Conservation (phyloP, 352 stramenopile species). For the Phytophthora pini region DNA sequence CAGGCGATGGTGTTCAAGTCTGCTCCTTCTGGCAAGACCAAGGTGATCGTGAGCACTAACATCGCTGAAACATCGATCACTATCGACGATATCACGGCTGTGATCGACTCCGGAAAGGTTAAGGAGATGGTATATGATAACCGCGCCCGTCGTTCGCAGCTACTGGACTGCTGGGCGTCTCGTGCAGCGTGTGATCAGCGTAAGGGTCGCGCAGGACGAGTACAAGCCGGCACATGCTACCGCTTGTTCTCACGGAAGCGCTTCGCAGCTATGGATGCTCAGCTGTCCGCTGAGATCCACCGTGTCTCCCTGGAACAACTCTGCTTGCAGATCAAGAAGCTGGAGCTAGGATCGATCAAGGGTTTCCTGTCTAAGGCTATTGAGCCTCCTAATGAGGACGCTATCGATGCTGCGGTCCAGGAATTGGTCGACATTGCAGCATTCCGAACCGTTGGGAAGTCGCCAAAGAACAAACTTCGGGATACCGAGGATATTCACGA, state of each 20-base stretch:
- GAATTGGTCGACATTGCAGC: slow-evolving; percentile 92
- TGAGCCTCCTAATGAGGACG: slow-evolving; percentile 91
- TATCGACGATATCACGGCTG: slow-evolving; percentile 88
- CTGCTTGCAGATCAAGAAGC: slow-evolving; percentile 88
- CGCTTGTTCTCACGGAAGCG: slow-evolving; percentile 75
- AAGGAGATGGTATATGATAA: slow-evolving; percentile 92
- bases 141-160: slow-evolving; percentile 66
- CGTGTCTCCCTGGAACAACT: slow-evolving; percentile 87
- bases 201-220: slow-evolving; percentile 83
- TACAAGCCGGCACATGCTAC: slow-evolving; percentile 81
- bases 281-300: slow-evolving; percentile 90
- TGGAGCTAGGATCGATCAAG: slow-evolving; percentile 78
- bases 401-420: slow-evolving; percentile 92
- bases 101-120: slow-evolving; percentile 88
- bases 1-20: slow-evolving; percentile 80
- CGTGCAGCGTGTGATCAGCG: slow-evolving; percentile 85
- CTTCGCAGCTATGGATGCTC: slow-evolving; percentile 66
- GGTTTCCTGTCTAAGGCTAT: slow-evolving; percentile 86
- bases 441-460: slow-evolving; percentile 54
- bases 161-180: slow-evolving; percentile 86
- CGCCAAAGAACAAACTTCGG: slow-evolving; percentile 22
- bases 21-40: slow-evolving; percentile 67
- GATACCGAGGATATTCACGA: slow-evolving; percentile 24
- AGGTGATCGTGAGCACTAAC: slow-evolving; percentile 90
- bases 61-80: slow-evolving; percentile 92